A percentile compares a stretch with the other conserved stretches of the same genome.
Conservation (phyloP, 331 rosid species). For the Pyrus hybrid region DNA sequence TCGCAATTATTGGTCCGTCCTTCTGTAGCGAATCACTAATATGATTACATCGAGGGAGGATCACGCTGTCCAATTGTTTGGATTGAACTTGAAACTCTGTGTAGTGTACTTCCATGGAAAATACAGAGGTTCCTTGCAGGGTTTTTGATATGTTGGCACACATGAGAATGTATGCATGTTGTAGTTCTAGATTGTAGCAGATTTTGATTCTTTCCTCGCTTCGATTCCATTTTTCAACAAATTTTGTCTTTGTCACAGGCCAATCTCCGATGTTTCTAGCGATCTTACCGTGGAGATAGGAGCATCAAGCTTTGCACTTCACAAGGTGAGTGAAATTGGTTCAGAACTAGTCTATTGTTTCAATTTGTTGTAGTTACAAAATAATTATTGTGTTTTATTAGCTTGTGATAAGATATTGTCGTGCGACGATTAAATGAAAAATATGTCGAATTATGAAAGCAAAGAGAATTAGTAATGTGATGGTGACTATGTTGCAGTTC, state of each 20-base stretch:
- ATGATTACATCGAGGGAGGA: slow-evolving; percentile 3
- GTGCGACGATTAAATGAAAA: background rate
- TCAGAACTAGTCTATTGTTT: background rate
- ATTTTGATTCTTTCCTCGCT: slow-evolving; percentile 14
- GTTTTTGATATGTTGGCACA: slow-evolving; percentile 28
- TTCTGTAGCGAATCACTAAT: slow-evolving; percentile 13
- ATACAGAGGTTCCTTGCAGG: slow-evolving; percentile 26
- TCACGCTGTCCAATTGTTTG: slow-evolving; percentile 20
- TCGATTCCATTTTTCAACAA: slow-evolving; percentile 20
- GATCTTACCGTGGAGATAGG: slow-evolving; percentile 80
- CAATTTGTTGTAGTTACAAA: background rate
- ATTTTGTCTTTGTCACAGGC: slow-evolving; percentile 51
- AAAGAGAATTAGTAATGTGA: slow-evolving; percentile 5
- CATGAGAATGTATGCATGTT: slow-evolving; percentile 29
- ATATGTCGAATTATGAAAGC: background rate
- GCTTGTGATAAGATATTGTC: background rate
- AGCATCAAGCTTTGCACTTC: slow-evolving; percentile 78
- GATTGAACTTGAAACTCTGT: background rate
- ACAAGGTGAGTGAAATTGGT: slow-evolving; percentile 51
- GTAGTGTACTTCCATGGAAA: slow-evolving; percentile 4
- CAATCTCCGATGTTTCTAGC: slow-evolving; percentile 90
- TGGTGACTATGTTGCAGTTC: slow-evolving; percentile 44
- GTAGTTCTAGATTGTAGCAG: background rate
- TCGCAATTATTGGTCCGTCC: slow-evolving; percentile 27
- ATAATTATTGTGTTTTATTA: background rate